Conservation (phyloP, 176 grass and related monocot species). For the Eremochloa ophiuroides region DNA sequence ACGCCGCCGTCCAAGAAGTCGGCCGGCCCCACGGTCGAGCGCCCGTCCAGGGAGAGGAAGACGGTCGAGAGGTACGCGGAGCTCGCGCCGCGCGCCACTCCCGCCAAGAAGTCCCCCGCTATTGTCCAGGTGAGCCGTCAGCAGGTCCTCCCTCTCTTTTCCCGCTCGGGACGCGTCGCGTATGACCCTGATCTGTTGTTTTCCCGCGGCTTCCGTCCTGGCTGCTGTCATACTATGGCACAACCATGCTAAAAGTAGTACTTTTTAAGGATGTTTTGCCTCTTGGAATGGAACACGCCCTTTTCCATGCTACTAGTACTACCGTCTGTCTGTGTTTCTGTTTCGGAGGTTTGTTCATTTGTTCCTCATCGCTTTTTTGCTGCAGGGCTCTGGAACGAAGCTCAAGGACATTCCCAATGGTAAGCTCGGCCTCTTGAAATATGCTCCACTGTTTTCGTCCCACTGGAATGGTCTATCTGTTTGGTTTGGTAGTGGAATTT, state of each 20-base stretch:
- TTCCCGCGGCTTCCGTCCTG: background rate
- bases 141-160: too few relatives aligned
- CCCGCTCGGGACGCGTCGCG: too few relatives aligned
- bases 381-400: conserved; percentile 88
- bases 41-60: conserved; percentile 84
- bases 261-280: background rate
- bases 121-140: conserved; percentile 57
- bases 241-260: background rate
- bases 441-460: background rate
- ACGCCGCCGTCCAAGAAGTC: background rate
- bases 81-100: conserved; percentile 36
- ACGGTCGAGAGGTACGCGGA: conserved; percentile 85
- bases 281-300: background rate
- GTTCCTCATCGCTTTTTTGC: background rate
- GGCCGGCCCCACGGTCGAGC: background rate
- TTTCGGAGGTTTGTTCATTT: background rate
- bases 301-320: background rate
- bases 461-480: background rate
- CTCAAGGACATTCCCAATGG: conserved; percentile 95
- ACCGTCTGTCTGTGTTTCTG: background rate
- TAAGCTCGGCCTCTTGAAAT: conserved; percentile 1
- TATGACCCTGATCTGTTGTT: conserved; percentile 13
- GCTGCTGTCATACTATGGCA: background rate
- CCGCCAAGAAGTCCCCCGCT: conserved; percentile 51
- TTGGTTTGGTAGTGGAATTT: background rate